Evolutionary conservation across 1,284 basidiomycete species (phyloP).

Genomic region (Malassezia furfur): DNA sequence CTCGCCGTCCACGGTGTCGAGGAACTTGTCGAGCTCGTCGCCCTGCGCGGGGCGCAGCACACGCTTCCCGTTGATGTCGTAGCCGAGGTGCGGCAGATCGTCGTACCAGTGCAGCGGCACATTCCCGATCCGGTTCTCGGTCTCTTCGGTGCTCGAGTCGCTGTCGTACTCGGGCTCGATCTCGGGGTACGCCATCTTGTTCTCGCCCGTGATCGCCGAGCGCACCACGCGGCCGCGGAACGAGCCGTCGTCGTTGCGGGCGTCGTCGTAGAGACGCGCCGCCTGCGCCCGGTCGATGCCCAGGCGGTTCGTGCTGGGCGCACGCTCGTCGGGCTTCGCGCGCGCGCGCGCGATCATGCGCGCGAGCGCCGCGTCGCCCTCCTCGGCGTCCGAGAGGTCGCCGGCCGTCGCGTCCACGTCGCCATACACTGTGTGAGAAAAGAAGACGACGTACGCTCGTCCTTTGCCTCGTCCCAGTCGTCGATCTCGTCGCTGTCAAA

Average conservation of each 20-base stretch:
- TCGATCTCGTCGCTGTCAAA: conserved; percentile 35
- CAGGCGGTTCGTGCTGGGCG: conserved; percentile 31
- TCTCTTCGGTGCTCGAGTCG: conserved; percentile 91
- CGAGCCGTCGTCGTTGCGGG: conserved; percentile 49
- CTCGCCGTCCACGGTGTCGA: conserved; percentile 78
- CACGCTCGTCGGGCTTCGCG: conserved; percentile 48
- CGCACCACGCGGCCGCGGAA: conserved; percentile 51
- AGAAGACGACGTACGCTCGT: conserved; percentile 18
- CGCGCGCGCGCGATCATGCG: conserved; percentile 44
- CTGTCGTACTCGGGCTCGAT: conserved; percentile 94
- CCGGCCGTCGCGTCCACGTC: conserved; percentile 17
- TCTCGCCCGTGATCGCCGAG: conserved; percentile 74
- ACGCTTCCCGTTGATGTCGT: conserved; percentile 87
- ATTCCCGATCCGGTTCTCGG: conserved; percentile 85
- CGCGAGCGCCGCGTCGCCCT: conserved; percentile 35
- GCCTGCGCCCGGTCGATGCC: conserved; percentile 44
- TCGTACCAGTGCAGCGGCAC: conserved; percentile 99
- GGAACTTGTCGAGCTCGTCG: conserved; percentile 94
- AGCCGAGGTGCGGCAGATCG: conserved; percentile 97
- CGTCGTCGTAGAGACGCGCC: conserved; percentile 59
- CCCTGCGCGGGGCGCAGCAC: conserved; percentile 87
- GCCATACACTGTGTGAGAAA: conserved; percentile 17
- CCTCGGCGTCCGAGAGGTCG: conserved; percentile 23
- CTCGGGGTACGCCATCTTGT: conserved; percentile 76
- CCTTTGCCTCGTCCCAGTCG: conserved; percentile 17